Base-by-base conservation (phyloP, 176 grass and related monocot genomes). In the Zoysia pacifica region DNA sequence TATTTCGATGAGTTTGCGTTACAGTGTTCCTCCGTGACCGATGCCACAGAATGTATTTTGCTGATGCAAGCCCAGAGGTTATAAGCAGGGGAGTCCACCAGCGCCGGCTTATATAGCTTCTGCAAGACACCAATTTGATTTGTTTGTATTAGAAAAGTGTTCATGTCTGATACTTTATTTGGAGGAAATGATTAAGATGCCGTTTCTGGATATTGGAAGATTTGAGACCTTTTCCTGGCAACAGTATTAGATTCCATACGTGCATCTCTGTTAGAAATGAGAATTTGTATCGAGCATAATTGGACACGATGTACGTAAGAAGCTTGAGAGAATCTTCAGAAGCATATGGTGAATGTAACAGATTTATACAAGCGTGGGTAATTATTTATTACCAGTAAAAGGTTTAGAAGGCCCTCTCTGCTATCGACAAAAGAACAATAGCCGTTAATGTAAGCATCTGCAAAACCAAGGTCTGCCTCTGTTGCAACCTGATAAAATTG, bases 21-120 rank as follows among this genome's bases (percentile, higher is more conserved):
- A 97, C 80, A 69, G 91, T 81, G 56, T 97, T 97, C 69, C 76
- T 90, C 82, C 91, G 68, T 43, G 82, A 86, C 12, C 90, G 72
- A 59, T 97, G 94, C 0, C 73, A 84, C 0, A 97, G 77, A 66
- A 97, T 90, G 70, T 93, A 97, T 85, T 83, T 97, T 47, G 85
- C 93, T 2, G 90, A 97, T 67, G 90, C 72, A 37, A 97, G 18
- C 47, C 93, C 90, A 69, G 93, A 89, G 7, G 94, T 90, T 7
- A 94, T 41, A 67, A 97, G 80, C 67, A 93, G 59, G 39, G 94
- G 91, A 48, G 91, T 91, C 94, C 94, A 97, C 94, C 91, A 97
- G 43, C 94, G 91, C 81, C 93, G 91, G 54, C 69, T 53, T 7
- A 72, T 72, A 72, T 72, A 72, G 35, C 50, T 55, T 55, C 70